Conservation (phyloP, 2,329 filamentous ascomycete species). For the Hypoxylon sp. region DNA sequence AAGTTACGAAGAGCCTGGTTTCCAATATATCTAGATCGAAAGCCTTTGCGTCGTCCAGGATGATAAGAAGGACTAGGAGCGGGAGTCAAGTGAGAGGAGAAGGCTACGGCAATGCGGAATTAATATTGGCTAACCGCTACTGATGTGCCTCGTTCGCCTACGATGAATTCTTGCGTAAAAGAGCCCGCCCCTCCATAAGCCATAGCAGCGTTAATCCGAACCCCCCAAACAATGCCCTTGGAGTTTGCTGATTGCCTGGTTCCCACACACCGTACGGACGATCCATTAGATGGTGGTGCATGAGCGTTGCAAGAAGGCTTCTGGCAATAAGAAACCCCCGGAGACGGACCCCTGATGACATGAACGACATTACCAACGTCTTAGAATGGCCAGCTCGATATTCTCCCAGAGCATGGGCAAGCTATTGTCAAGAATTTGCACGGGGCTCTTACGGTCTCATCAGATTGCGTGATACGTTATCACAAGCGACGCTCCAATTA, state of each 20-base stretch:
- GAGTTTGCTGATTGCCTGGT: background rate
- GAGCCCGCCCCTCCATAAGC: background rate
- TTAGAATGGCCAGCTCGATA: too few species aligned
- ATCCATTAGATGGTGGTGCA: background rate
- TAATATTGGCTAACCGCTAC: conserved; percentile 5
- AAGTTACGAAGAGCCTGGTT: background rate
- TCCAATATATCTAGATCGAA: conserved; percentile 37
- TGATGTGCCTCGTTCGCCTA: background rate
- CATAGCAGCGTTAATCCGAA: background rate
- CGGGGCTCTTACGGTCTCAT: conserved; percentile 5
- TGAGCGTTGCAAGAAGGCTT: conserved; percentile 6
- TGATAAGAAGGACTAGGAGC: conserved; percentile 24
- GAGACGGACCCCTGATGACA: too few species aligned
- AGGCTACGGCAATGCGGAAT: conserved; percentile 2
- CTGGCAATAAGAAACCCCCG: conserved; percentile 2
- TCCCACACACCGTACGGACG: background rate
- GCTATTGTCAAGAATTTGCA: too few species aligned
- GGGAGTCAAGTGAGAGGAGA: conserved; percentile 5
- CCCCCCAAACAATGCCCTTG: background rate
- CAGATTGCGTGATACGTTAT: background rate
- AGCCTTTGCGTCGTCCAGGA: conserved; percentile 36
- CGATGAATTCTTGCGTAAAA: conserved; percentile 8
- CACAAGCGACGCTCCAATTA: background rate
- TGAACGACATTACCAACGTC: too few species aligned
- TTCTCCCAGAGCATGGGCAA: too few species aligned